These are phyloP conservation scores for Solanum phureja DNA, from an alignment of 257 asterid species.

Conservation along the genomic window DNA sequence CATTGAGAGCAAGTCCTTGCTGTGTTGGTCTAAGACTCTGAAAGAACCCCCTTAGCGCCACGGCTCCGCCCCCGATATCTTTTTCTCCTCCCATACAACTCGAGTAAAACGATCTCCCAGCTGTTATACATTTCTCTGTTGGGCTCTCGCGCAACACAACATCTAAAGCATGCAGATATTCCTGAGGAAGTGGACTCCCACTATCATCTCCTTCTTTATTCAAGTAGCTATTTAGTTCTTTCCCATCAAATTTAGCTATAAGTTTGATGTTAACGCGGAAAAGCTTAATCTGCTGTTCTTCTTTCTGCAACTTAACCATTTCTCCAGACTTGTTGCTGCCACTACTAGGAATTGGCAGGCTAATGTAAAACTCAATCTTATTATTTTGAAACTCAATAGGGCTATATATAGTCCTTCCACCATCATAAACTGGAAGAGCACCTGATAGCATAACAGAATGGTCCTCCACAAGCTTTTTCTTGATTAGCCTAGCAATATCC, in stretches of 20 bases:
- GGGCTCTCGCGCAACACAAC: conserved; percentile 73
- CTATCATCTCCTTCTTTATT: conserved; percentile 37
- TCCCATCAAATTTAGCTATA: conserved; percentile 75
- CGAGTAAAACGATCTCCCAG: conserved; percentile 70
- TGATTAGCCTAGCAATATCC: conserved; percentile 63
- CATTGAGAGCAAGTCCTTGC: conserved; percentile 89
- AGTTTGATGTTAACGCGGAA: conserved; percentile 67
- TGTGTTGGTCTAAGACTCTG: conserved; percentile 91
- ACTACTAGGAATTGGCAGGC: conserved; percentile 40
- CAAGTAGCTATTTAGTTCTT: conserved; percentile 35
- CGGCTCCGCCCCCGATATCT: conserved; percentile 88
- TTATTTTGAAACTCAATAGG: conserved; percentile 66
- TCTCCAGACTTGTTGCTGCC: neutral
- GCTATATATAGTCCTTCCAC: conserved; percentile 64
- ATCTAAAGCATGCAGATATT: conserved; percentile 89
- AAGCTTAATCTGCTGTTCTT: conserved; percentile 28
- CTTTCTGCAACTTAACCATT: conserved; percentile 1
- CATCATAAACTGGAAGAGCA: conserved; percentile 77
- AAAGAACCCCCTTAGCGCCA: conserved; percentile 79
- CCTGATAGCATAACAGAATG: conserved; percentile 36
- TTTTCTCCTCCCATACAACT: conserved; percentile 58
- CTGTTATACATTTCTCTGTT: conserved; percentile 43
- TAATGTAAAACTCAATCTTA: conserved; percentile 53
- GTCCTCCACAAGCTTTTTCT: conserved; percentile 54
- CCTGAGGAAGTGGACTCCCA: conserved; percentile 67